phyloP scores from a whole-genome alignment of 2,329 filamentous ascomycete species.

The Nigrograna mackinnonii region DNA sequence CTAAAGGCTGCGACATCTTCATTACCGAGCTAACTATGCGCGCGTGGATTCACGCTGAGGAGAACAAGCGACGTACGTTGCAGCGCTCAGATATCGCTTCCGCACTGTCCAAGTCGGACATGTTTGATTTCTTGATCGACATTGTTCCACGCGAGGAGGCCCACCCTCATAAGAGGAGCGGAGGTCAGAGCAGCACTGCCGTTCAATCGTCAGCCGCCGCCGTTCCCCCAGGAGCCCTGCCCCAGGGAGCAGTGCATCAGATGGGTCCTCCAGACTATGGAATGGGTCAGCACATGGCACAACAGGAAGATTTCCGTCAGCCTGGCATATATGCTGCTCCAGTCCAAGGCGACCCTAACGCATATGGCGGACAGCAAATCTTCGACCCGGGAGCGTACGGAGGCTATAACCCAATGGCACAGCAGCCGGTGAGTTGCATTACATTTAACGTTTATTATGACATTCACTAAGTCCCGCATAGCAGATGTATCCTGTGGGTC shows the following conservation, averaged over 20 bases:
- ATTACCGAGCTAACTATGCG: slow-evolving; percentile 99
- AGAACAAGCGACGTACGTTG: slow-evolving; percentile 95
- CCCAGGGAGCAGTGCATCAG: slow-evolving; percentile 46
- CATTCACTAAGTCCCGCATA: too few species aligned
- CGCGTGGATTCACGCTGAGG: slow-evolving; percentile 98
- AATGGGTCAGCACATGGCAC: slow-evolving; percentile 61
- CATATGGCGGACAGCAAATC: slow-evolving; percentile 80
- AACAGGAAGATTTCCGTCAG: slow-evolving; percentile 72
- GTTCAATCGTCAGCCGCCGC: slow-evolving; percentile 45
- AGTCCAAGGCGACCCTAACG: slow-evolving; percentile 72
- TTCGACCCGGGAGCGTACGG: slow-evolving; percentile 88
- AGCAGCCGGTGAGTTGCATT: slow-evolving; percentile 70
- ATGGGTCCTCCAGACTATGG: slow-evolving; percentile 60
- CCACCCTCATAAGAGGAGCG: slow-evolving; percentile 73
- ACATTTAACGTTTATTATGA: neutral
- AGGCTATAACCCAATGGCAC: slow-evolving; percentile 73
- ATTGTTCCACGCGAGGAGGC: slow-evolving; percentile 97
- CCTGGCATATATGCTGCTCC: slow-evolving; percentile 81
- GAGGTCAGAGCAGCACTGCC: slow-evolving; percentile 40
- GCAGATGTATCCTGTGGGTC: slow-evolving; percentile 43
- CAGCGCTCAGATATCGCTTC: slow-evolving; percentile 97
- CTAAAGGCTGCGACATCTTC: slow-evolving; percentile 98
- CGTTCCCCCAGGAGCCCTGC: slow-evolving; percentile 34
- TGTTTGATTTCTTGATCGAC: slow-evolving; percentile 99
- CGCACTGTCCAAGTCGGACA: slow-evolving; percentile 94